These are phyloP conservation scores for Rhodotorula sp. DNA, from an alignment of 1,284 basidiomycete species.

Conservation along the genomic window DNA sequence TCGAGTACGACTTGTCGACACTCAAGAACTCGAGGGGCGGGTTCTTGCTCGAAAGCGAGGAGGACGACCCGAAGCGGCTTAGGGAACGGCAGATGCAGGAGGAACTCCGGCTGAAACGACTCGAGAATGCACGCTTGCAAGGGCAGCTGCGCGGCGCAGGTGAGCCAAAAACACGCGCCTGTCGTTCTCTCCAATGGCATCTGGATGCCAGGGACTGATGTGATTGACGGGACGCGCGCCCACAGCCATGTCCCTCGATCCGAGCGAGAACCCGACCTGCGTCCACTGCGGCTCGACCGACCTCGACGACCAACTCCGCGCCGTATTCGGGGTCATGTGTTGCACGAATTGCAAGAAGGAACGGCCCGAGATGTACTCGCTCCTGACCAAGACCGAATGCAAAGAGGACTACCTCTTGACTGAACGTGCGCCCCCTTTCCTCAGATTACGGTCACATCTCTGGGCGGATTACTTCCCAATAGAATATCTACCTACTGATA, in stretches of 20 bases:
- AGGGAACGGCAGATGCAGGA: conserved; percentile 43
- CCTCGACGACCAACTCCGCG: conserved; percentile 75
- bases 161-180: background rate
- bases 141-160: conserved; percentile 37
- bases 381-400: conserved; percentile 98
- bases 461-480: too few species aligned
- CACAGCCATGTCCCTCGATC: conserved; percentile 50
- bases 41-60: conserved; percentile 77
- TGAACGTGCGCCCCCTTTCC: conserved; percentile 53
- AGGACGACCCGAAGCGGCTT: conserved; percentile 45
- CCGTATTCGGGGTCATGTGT: conserved; percentile 76
- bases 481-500: background rate
- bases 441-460: too few species aligned
- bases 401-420: conserved; percentile 64
- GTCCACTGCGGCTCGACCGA: conserved; percentile 76
- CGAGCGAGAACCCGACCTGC: conserved; percentile 73
- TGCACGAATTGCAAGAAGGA: conserved; percentile 88
- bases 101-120: conserved; percentile 41
- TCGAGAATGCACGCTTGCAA: conserved; percentile 40
- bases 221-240: too few species aligned
- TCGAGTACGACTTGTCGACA: conserved; percentile 82
- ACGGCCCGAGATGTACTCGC: conserved; percentile 84
- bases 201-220: too few species aligned
- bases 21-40: conserved; percentile 79
- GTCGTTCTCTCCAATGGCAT: background rate